Percentiles rank a stretch among this genome's conserved stretches.
Evolutionary conservation across 768 basidiomycete genomes (phyloP).

Genomic region (Hypsizygus marmoreus): DNA sequence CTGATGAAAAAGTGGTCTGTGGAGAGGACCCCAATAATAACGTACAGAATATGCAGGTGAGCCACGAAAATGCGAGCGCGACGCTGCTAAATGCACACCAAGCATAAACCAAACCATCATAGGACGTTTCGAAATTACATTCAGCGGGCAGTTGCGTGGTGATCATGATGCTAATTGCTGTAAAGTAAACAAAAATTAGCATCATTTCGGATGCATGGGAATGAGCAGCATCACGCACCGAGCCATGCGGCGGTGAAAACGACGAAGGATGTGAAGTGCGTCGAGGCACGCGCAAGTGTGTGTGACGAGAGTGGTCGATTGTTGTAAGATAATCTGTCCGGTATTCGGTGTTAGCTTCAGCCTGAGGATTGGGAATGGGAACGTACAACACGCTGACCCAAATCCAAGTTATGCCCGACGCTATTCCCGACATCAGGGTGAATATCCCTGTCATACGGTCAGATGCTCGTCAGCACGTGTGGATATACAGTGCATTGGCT

Average conservation of each 20-base stretch:
- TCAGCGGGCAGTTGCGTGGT: constrained; percentile 10
- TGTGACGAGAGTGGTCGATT: constrained; percentile 20
- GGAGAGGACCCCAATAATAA: background rate
- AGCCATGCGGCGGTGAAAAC: constrained; percentile 13
- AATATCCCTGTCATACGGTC: background rate
- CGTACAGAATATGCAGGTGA: constrained; percentile 8
- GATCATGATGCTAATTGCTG: constrained; percentile 7
- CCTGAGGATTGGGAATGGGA: background rate
- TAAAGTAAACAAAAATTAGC: background rate
- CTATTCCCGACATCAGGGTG: background rate
- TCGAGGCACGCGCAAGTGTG: constrained; percentile 10
- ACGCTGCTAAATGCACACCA: constrained; percentile 9
- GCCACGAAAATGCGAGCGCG: constrained; percentile 2
- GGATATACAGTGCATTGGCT: too few species aligned
- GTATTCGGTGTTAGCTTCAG: background rate
- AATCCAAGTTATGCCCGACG: constrained; percentile 4
- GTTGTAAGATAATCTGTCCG: constrained; percentile 14
- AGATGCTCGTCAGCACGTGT: too few species aligned
- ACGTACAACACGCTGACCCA: constrained; percentile 9
- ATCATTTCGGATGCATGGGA: background rate
- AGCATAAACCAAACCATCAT: constrained; percentile 8
- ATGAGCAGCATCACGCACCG: constrained; percentile 2
- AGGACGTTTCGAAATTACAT: constrained; percentile 6
- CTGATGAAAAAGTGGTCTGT: background rate
- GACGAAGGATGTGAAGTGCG: constrained; percentile 16